These are phyloP conservation scores for Silene latifolia DNA, from an alignment of 148 eudicot species.

Conservation along the genomic window DNA sequence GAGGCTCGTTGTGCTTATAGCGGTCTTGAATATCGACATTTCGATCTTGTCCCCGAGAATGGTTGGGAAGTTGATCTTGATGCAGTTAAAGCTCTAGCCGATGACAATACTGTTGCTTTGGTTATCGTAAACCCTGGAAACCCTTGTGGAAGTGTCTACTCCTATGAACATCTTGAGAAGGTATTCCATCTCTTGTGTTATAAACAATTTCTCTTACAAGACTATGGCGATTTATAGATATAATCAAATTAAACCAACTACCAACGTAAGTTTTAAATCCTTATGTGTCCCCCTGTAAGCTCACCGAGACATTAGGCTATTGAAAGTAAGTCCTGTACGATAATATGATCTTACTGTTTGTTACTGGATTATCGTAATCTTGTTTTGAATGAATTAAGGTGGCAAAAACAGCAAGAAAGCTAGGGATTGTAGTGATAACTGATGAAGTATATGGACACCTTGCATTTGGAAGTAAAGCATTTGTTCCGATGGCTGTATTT, in stretches of 20 bases:
- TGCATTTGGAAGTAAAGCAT: constrained; percentile 54
- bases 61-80: constrained; percentile 80
- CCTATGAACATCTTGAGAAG: constrained; percentile 51
- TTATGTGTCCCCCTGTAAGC: no score
- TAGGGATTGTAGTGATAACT: constrained; percentile 65
- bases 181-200: constrained; percentile 14
- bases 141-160: constrained; percentile 77
- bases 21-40: constrained; percentile 54
- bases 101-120: constrained; percentile 77
- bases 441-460: constrained; percentile 75
- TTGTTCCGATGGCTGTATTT: constrained; percentile 72
- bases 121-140: constrained; percentile 76
- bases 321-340: no score
- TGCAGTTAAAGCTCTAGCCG: constrained; percentile 51
- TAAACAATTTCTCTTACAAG: no score
- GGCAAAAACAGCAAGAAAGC: constrained; percentile 68
- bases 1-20: constrained; percentile 51
- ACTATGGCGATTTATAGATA: no score
- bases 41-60: constrained; percentile 55
- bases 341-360: no score
- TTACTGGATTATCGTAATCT: background rate
- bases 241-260: no score
- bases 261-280: no score
- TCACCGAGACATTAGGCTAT: no score
- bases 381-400: constrained; percentile 32